Base-by-base conservation (phyloP, 2,329 filamentous ascomycete genomes). In the Ophiocordyceps camponoti-floridani region DNA sequence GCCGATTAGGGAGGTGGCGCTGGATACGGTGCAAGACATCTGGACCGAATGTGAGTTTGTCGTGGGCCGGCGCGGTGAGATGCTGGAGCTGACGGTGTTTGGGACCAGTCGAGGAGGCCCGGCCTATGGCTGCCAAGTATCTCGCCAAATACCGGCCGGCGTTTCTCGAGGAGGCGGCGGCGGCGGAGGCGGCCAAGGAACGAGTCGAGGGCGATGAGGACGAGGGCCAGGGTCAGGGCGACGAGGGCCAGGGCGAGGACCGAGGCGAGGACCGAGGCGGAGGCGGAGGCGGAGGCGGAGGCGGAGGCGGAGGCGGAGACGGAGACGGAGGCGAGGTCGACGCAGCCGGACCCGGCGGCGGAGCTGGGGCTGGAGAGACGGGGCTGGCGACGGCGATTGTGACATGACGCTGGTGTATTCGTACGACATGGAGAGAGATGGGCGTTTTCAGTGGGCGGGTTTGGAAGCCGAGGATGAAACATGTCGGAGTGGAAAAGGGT, bases 1-100 rank as follows among this genome's bases (percentile, higher is more conserved):
- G 41, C 79, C 79, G 3, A 72, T 74, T 19, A 70, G 74, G 53
- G 71, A 79, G 49, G 62, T 76, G 48, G 77, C 77, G 28, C 62
- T 83, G 41, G 76, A 82, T 54, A 72, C 73, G 1, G 72, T 83
- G 45, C 73, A 80, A 53, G 76, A 75, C 48, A 75, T 82, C 48
- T 82, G 77, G 75, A 63, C 67, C 14, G 77, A 79, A 48, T 81
- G 75, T 79, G 63, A 64, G 75, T 67, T 13, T 4, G n/a, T 9
- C 10, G 6, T 19, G 26, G 10, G 40, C 2, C 16, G 41, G 19
- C 26, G 16, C 11, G 7, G 18, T 19, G 26, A 4, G 7, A 12
- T 42, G 23, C 18, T 18, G 19, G 23, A 23, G 23, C 53, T 54
- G 49, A 55, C 53, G 8, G 19, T 14, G 4, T 11, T 6, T 10